These are phyloP conservation scores for Leptographium galeiforme DNA, from an alignment of 2,329 filamentous ascomycete genomes.

Conservation along the genomic window DNA sequence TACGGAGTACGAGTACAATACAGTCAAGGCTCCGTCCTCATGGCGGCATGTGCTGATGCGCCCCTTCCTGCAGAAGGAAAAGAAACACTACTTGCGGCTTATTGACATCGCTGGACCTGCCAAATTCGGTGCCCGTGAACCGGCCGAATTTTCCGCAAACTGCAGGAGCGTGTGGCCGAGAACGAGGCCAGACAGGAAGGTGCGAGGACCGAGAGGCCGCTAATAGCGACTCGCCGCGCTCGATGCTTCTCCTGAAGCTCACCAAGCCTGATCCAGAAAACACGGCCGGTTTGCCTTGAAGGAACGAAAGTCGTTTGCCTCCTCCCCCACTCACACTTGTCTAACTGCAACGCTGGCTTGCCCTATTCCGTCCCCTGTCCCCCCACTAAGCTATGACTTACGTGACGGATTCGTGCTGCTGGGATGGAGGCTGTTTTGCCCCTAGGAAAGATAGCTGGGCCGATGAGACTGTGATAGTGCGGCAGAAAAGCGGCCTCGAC, in stretches of 20 bases:
- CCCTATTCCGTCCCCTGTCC: neutral
- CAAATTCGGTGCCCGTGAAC: too few relatives aligned
- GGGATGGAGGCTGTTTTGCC: neutral
- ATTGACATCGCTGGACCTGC: too few relatives aligned
- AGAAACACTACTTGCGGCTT: too few relatives aligned
- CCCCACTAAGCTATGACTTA: neutral
- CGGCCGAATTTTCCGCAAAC: too few relatives aligned
- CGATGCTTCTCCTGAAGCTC: neutral
- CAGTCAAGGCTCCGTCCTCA: too few relatives aligned
- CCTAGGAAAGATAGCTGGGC: neutral
- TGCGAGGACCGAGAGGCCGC: too few relatives aligned
- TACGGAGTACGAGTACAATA: too few relatives aligned
- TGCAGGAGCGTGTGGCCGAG: too few relatives aligned
- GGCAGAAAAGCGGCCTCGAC: neutral
- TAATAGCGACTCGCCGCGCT: neutral
- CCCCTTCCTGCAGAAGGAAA: too few relatives aligned
- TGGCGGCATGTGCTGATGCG: too few relatives aligned
- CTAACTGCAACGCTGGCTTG: neutral
- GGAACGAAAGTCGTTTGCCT: neutral
- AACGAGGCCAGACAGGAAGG: too few relatives aligned
- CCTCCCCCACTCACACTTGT: neutral
- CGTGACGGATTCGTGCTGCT: neutral
- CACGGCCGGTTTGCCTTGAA: neutral
- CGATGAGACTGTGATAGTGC: neutral
- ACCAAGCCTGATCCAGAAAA: neutral